Evolutionary conservation across 129 eudicot genomes (phyloP).

Genomic region (Helianthus tuberosus): DNA sequence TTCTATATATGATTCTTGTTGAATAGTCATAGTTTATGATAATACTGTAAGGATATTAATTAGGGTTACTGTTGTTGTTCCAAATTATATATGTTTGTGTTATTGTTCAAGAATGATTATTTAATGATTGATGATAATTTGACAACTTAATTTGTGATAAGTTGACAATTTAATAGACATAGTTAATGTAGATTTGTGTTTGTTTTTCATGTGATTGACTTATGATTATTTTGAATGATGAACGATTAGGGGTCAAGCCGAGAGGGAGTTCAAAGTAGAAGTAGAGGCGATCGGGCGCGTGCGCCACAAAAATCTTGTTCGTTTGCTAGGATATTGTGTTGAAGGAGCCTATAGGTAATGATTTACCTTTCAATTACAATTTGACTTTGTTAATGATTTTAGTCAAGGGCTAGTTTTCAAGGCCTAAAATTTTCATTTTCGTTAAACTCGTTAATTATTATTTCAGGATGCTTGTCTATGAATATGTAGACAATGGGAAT

Average conservation of each 20-base stretch:
- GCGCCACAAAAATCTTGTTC: conserved; percentile 92
- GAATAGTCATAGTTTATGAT: conserved; percentile 1
- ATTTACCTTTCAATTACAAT: background rate
- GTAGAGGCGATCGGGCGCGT: conserved; percentile 97
- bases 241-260: conserved; percentile 89
- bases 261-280: conserved; percentile 92
- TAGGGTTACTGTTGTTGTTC: too few relatives aligned
- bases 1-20: background rate
- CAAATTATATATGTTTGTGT: too few relatives aligned
- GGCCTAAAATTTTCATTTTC: background rate
- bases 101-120: too few relatives aligned
- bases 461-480: conserved; percentile 94
- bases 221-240: conserved; percentile 7
- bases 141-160: background rate
- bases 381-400: conserved; percentile 1
- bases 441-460: conserved; percentile 4
- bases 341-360: conserved; percentile 96
- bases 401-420: conserved; percentile 5
- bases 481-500: conserved; percentile 92
- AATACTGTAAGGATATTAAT: too few relatives aligned
- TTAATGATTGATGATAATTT: background rate
- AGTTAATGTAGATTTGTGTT: background rate
- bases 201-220: background rate
- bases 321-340: conserved; percentile 90
- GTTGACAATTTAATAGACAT: background rate